A percentile compares a stretch with the other conserved stretches of the same genome.
Evolutionary conservation across 192 early-diverging fungal genomes (phyloP).

Genomic region (Coemansia sp.): DNA sequence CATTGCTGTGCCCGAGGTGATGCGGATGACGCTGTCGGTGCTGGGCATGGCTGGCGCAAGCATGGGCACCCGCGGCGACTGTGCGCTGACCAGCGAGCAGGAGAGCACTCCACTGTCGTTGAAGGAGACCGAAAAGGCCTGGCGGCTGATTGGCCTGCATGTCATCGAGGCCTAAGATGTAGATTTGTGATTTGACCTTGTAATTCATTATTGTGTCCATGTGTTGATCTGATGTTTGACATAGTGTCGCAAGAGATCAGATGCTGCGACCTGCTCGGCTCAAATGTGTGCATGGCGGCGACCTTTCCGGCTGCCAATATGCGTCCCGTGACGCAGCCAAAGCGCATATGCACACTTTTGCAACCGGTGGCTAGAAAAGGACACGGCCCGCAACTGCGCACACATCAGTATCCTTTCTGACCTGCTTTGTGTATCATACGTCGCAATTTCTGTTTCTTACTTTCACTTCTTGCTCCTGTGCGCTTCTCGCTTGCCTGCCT

Average conservation of each 20-base stretch:
- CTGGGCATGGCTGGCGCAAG: conserved; percentile 34
- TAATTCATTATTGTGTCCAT: conserved; percentile 2
- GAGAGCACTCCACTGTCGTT: conserved; percentile 38
- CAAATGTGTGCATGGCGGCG: background rate
- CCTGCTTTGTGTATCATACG: conserved; percentile 2
- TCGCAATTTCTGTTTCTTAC: background rate
- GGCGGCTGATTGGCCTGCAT: conserved; percentile 50
- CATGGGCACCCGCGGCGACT: conserved; percentile 21
- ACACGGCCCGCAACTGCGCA: background rate
- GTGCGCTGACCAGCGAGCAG: conserved; percentile 42
- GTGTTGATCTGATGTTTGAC: background rate
- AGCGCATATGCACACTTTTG: background rate
- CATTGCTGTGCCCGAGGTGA: conserved; percentile 45
- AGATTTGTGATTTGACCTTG: background rate
- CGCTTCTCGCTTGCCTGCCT: background rate
- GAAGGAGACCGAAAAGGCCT: conserved; percentile 40
- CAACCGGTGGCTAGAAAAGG: background rate
- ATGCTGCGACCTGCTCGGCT: background rate
- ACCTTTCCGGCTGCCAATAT: background rate
- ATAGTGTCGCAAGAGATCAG: background rate
- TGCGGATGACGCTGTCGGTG: conserved; percentile 54
- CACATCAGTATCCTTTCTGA: background rate
- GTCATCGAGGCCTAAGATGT: conserved; percentile 38
- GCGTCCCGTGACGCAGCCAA: background rate
- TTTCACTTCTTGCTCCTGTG: background rate